Conservation (phyloP, 768 basidiomycete species). For the Boletus sensibilis region DNA sequence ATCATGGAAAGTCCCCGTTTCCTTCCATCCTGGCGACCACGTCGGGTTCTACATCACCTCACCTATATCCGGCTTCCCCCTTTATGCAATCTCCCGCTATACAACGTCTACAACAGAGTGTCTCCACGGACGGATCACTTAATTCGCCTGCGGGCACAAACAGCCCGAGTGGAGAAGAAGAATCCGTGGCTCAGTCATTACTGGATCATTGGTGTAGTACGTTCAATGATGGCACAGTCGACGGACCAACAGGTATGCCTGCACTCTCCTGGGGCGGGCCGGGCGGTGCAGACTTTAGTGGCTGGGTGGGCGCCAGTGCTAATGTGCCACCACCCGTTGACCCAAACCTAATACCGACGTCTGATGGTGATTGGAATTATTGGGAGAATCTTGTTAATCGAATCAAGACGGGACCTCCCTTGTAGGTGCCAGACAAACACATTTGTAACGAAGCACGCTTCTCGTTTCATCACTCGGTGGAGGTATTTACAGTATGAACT, state of each 20-base stretch:
- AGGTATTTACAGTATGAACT: conserved; percentile 7
- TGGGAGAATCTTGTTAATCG: conserved; percentile 77
- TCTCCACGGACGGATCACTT: conserved; percentile 42
- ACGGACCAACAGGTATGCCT: conserved; percentile 46
- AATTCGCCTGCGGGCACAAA: conserved; percentile 62
- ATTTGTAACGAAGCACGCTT: conserved; percentile 11
- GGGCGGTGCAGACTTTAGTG: conserved; percentile 54
- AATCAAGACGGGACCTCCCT: conserved; percentile 39
- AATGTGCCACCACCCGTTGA: conserved; percentile 42
- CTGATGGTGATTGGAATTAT: conserved; percentile 75
- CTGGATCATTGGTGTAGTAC: conserved; percentile 85
- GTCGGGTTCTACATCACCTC: conserved; percentile 23
- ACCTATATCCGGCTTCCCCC: conserved; percentile 28
- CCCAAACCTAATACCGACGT: conserved; percentile 43
- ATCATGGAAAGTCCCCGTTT: conserved; percentile 18
- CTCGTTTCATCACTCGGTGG: not conserved
- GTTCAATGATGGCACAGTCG: conserved; percentile 64
- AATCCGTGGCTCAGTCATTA: conserved; percentile 71
- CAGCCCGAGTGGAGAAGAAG: conserved; percentile 73
- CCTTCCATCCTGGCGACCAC: conserved; percentile 26
- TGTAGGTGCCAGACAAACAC: conserved; percentile 20
- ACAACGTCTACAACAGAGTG: conserved; percentile 56
- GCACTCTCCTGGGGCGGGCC: conserved; percentile 61
- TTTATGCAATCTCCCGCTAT: conserved; percentile 48
- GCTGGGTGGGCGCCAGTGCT: conserved; percentile 51